Percentiles rank a stretch among this genome's conserved stretches.
Evolutionary conservation across 495 filamentous ascomycete species (phyloP).

Genomic region (Neurospora sp.): DNA sequence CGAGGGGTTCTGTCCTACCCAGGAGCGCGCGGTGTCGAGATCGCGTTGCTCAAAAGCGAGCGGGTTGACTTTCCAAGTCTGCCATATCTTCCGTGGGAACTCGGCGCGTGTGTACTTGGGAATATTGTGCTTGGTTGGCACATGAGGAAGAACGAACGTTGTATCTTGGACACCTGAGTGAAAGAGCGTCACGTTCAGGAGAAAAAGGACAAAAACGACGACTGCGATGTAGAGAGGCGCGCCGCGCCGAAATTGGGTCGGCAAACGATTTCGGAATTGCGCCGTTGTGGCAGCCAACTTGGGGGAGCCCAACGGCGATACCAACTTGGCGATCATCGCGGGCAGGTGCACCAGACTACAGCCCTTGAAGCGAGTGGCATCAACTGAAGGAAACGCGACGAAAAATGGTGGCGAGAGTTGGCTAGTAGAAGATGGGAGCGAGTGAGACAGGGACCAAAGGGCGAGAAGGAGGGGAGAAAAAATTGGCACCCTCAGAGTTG

Average conservation of each 20-base stretch:
- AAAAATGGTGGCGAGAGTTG: neutral
- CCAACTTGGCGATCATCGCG: constrained; percentile 29
- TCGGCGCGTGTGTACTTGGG: constrained; percentile 11
- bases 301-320: constrained; percentile 27
- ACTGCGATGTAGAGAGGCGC: constrained; percentile 24
- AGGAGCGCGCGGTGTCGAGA: constrained; percentile 40
- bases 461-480: neutral
- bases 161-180: constrained; percentile 12
- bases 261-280: constrained; percentile 27
- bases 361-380: constrained; percentile 11
- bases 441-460: neutral
- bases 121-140: neutral
- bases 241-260: constrained; percentile 25
- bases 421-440: neutral
- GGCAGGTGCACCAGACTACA: neutral
- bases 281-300: constrained; percentile 24
- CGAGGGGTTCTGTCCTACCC: constrained; percentile 47
- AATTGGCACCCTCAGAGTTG: neutral
- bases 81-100: constrained; percentile 46
- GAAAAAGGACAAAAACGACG: constrained; percentile 28
- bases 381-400: constrained; percentile 5
- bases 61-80: constrained; percentile 55
- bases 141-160: constrained; percentile 1
- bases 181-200: constrained; percentile 34
- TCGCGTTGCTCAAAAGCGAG: constrained; percentile 48